Conservation (phyloP, 306 rosid genomes). For the Corylus avellana region DNA sequence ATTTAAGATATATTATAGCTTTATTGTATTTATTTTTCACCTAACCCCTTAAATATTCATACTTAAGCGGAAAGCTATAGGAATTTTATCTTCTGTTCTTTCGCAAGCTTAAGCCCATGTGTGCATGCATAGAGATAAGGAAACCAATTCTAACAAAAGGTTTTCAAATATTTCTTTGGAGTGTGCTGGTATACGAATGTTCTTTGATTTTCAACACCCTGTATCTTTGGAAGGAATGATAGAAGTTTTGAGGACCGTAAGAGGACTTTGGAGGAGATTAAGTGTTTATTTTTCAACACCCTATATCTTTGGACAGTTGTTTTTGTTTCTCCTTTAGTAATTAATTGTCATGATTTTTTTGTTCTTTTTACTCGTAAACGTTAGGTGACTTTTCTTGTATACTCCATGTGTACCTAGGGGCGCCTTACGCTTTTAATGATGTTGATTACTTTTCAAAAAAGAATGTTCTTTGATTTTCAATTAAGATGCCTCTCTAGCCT, state of each 20-base stretch:
- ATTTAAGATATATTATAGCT: neutral
- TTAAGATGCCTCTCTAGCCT: neutral
- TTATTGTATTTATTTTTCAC: neutral
- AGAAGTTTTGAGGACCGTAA: too few relatives aligned
- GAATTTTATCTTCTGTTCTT: neutral
- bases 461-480: neutral
- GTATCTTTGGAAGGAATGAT: too few relatives aligned
- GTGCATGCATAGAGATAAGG: neutral
- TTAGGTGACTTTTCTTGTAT: too few relatives aligned
- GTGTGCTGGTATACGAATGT: neutral
- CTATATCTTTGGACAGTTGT: too few relatives aligned
- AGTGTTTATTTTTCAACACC: too few relatives aligned
- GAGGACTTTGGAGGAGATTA: too few relatives aligned
- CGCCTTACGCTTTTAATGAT: too few relatives aligned
- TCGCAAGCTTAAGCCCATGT: neutral
- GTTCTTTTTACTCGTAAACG: too few relatives aligned
- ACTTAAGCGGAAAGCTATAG: neutral
- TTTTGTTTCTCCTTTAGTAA: too few relatives aligned
- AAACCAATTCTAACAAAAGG: neutral
- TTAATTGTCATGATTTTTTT: too few relatives aligned
- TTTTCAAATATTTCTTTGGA: neutral
- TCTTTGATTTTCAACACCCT: neutral
- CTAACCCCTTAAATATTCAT: neutral
- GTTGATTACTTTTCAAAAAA: too few relatives aligned
- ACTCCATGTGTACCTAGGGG: too few relatives aligned